Evolutionary conservation across 257 asterid species (phyloP).

Genomic region (Rubia yunnanensis): DNA sequence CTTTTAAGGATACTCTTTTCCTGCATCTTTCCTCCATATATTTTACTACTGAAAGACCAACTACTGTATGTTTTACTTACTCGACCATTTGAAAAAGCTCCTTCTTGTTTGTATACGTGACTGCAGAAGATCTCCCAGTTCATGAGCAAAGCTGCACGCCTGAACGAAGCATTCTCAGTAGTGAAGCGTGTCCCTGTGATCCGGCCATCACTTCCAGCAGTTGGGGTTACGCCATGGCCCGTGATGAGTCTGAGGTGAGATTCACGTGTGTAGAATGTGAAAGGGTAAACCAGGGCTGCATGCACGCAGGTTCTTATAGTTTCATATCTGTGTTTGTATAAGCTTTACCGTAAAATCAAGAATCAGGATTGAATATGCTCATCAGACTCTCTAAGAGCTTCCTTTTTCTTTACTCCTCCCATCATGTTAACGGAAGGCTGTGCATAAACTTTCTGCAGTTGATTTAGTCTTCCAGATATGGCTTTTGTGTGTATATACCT

Average conservation of each 20-base stretch:
- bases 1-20: background rate
- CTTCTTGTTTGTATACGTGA: conserved; percentile 7
- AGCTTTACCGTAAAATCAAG: background rate
- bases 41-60: background rate
- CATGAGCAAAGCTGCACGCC: conserved; percentile 86
- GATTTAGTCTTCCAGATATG: background rate
- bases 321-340: conserved; percentile 1
- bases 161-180: conserved; percentile 82
- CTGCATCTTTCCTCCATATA: background rate
- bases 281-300: conserved; percentile 10
- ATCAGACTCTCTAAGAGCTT: background rate
- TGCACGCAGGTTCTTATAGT: conserved; percentile 12
- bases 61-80: background rate
- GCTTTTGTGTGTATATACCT: background rate
- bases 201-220: conserved; percentile 64
- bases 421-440: background rate
- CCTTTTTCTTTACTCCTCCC: background rate
- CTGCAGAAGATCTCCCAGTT: conserved; percentile 87
- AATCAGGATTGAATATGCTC: background rate
- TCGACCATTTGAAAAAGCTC: background rate
- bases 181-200: conserved; percentile 84
- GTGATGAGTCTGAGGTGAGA: conserved; percentile 55
- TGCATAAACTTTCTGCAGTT: conserved; percentile 7
- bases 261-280: conserved; percentile 6
- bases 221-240: conserved; percentile 60